Base-by-base conservation (phyloP, 768 basidiomycete species). In the Lactarius pseudohatsudake region DNA sequence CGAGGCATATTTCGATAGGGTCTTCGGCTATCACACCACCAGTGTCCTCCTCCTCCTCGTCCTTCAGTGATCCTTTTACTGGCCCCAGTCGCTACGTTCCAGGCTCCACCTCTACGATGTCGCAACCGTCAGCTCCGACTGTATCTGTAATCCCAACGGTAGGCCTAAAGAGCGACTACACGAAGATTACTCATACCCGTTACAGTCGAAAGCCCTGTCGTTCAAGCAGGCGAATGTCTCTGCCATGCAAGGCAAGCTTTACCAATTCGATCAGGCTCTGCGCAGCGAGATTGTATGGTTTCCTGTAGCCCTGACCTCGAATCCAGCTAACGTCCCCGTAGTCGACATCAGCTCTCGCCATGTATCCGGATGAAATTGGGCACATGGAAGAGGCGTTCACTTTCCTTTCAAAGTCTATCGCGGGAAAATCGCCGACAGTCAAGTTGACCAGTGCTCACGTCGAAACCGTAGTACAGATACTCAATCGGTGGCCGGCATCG, bases 151-250 rank as follows among this genome's bases (percentile, higher is more conserved):
- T 71, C 28, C 70, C 70, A 47, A 65, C 69, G 54, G 70, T 71
- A 45, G 18, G 70, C 57, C 59, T 2, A 59, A 50, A 47, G 34
- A 55, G 36, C 56, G 36, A 13, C 28, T 5, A 7, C 38, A n/a
- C 22, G 32, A 53, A 20, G 16, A 30, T 30, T 18, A 15, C 53
- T 65, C 54, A 54, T 34, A 13, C 13, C 22, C 4, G 40, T 50
- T 26, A 22, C 71, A 93, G 91, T 79, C 81, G 53, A 85, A 82
- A 45, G 80, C 82, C 53, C 82, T 93, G 22, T 80, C 83, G n/a
- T 96, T 98, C 81, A 92, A 91, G 69, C 91, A 94, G 80, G 92
- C 87, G 3, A 87, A 86, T 74, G 82, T 96, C 32, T 72, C 81
- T 26, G 91, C 91, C 20, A 92, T 96, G 86, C 87, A 86, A 72